Conservation (phyloP, 805 yeast species). For the Cyberlindnera bimundalis region DNA sequence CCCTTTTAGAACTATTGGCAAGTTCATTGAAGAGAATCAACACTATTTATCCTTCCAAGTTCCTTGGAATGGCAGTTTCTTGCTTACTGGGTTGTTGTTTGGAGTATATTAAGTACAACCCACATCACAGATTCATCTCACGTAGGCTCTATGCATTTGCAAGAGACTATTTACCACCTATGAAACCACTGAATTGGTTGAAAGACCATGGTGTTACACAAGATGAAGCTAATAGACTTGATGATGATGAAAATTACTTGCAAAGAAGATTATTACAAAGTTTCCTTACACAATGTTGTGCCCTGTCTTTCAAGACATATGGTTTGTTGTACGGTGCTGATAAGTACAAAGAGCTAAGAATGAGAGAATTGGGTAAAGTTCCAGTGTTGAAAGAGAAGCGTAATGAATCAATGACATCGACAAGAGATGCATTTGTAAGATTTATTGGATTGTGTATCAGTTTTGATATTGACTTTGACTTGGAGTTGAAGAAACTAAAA, state of each 20-base stretch:
- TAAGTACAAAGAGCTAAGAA: constrained; percentile 20
- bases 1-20: constrained; percentile 60
- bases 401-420: constrained; percentile 25
- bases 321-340: constrained; percentile 1
- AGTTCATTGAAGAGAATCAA: constrained; percentile 56
- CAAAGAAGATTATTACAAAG: constrained; percentile 66
- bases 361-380: constrained; percentile 12
- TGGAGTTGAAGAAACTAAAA: constrained; percentile 33
- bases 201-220: constrained; percentile 26
- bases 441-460: constrained; percentile 53
- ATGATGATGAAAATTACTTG: constrained; percentile 54
- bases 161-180: constrained; percentile 54
- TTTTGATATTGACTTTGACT: constrained; percentile 60
- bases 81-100: constrained; percentile 52
- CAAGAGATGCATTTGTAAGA: constrained; percentile 37
- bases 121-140: constrained; percentile 39
- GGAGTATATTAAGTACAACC: constrained; percentile 34
- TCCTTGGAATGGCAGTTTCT: constrained; percentile 63
- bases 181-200: constrained; percentile 39
- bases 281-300: constrained; percentile 52
- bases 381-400: constrained; percentile 10
- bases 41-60: constrained; percentile 77
- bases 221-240: constrained; percentile 39
- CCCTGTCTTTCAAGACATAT: constrained; percentile 29
- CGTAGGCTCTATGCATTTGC: constrained; percentile 65